Percentiles rank a stretch among this genome's conserved stretches.
These are phyloP conservation scores for Stentor coeruleus DNA, from an alignment of 73 alveolate species.

Conservation along the genomic window DNA sequence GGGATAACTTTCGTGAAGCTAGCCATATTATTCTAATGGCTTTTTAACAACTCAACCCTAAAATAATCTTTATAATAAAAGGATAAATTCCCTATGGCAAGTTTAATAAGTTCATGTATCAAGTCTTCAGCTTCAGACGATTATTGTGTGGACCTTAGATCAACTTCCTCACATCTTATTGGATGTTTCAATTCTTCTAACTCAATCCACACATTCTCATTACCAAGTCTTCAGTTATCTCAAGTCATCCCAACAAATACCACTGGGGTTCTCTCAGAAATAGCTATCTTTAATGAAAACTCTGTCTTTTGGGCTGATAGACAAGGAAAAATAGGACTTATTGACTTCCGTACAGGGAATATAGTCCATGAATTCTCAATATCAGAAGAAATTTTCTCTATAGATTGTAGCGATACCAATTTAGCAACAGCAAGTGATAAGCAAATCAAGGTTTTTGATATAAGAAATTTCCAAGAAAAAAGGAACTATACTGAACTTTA, in stretches of 20 bases:
- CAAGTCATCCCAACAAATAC: not conserved
- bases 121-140: conserved; percentile 1
- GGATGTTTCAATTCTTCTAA: not conserved
- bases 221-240: not conserved
- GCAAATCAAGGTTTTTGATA: not conserved
- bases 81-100: not conserved
- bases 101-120: not conserved
- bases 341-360: not conserved
- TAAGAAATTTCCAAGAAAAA: not conserved
- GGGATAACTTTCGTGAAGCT: conserved; percentile 49
- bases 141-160: conserved; percentile 22
- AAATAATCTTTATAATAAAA: not conserved
- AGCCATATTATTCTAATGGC: too few species aligned
- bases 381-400: not conserved
- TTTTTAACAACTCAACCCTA: too few species aligned
- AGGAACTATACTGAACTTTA: not conserved
- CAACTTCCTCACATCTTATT: not conserved
- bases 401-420: not conserved
- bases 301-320: conserved; percentile 9
- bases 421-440: not conserved
- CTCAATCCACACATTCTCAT: not conserved
- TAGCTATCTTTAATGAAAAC: not conserved
- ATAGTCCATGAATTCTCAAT: not conserved
- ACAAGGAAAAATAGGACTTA: not conserved
- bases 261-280: not conserved